Evolutionary conservation across 1,284 basidiomycete genomes (phyloP).

Genomic region (Fomitopsis palustris): DNA sequence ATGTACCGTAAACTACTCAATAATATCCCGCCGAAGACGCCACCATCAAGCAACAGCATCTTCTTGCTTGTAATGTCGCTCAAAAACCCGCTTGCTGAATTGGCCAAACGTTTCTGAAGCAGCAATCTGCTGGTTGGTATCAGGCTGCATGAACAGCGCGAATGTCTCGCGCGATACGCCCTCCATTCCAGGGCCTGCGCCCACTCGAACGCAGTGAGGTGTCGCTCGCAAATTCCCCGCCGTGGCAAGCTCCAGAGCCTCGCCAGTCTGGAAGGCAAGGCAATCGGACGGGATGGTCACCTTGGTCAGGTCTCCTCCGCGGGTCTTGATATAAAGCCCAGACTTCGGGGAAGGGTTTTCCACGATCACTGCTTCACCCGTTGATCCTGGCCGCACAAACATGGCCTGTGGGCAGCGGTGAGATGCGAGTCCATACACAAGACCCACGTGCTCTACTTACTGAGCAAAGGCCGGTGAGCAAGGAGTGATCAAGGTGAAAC

Average conservation of each 20-base stretch:
- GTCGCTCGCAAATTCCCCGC: constrained; percentile 76
- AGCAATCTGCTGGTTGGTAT: constrained; percentile 74
- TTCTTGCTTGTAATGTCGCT: constrained; percentile 65
- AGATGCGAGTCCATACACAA: constrained; percentile 21
- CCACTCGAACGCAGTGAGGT: constrained; percentile 85
- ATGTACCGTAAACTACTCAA: not conserved
- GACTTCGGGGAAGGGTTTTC: constrained; percentile 69
- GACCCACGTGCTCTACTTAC: constrained; percentile 34
- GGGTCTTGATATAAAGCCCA: constrained; percentile 87
- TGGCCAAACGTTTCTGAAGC: constrained; percentile 76
- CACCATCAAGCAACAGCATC: constrained; percentile 5
- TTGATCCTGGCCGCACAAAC: constrained; percentile 55
- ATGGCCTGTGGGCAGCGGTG: constrained; percentile 53
- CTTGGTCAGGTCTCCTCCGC: constrained; percentile 71
- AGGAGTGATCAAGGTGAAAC: constrained; percentile 81
- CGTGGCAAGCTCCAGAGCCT: constrained; percentile 87
- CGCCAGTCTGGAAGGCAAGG: constrained; percentile 90
- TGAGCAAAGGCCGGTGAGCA: constrained; percentile 87
- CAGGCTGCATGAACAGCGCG: constrained; percentile 91
- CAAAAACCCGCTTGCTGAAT: constrained; percentile 82
- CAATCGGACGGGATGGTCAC: constrained; percentile 80
- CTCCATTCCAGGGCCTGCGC: constrained; percentile 40
- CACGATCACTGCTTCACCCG: constrained; percentile 45
- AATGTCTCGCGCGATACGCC: constrained; percentile 80
- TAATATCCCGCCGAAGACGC: constrained; percentile 15